phyloP scores from a whole-genome alignment of 257 asterid genomes.

The Lantana camara region DNA sequence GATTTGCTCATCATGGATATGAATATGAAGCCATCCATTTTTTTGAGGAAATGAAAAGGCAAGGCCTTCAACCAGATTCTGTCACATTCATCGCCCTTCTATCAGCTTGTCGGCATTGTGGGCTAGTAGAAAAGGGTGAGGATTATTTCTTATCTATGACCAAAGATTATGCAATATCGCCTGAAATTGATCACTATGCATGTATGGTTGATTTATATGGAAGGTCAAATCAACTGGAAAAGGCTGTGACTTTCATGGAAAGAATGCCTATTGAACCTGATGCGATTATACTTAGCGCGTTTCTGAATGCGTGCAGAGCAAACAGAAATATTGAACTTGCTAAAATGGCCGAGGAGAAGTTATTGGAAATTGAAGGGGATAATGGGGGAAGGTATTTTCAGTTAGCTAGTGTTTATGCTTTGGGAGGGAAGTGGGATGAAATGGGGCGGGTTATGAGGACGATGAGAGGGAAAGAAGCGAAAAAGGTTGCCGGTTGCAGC shows the following conservation, averaged over 20 bases:
- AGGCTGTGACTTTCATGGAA: slow-evolving; percentile 64
- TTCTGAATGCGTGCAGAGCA: slow-evolving; percentile 74
- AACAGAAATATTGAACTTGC: slow-evolving; percentile 68
- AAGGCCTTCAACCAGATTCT: slow-evolving; percentile 63
- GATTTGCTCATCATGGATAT: slow-evolving; percentile 83
- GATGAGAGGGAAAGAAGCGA: slow-evolving; percentile 76
- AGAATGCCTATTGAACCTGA: slow-evolving; percentile 67
- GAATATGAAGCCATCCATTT: slow-evolving; percentile 57
- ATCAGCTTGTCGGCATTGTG: slow-evolving; percentile 87
- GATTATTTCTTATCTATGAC: slow-evolving; percentile 68
- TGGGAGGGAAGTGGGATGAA: slow-evolving; percentile 80
- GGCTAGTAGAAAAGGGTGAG: slow-evolving; percentile 70
- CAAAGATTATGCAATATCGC: slow-evolving; percentile 52
- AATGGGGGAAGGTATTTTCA: slow-evolving; percentile 76
- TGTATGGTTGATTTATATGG: slow-evolving; percentile 96
- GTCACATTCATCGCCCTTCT: slow-evolving; percentile 79
- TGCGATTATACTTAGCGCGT: slow-evolving; percentile 63
- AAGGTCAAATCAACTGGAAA: slow-evolving; percentile 72
- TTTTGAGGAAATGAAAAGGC: slow-evolving; percentile 57
- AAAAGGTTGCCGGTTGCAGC: slow-evolving; percentile 81
- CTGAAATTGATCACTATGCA: slow-evolving; percentile 85
- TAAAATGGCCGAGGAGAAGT: slow-evolving; percentile 58
- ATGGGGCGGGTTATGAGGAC: slow-evolving; percentile 83
- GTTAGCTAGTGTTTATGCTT: slow-evolving; percentile 80
- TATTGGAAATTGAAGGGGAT: slow-evolving; percentile 55